phyloP scores from a whole-genome alignment of 352 stramenopile species.

The Phytophthora crassamura region DNA sequence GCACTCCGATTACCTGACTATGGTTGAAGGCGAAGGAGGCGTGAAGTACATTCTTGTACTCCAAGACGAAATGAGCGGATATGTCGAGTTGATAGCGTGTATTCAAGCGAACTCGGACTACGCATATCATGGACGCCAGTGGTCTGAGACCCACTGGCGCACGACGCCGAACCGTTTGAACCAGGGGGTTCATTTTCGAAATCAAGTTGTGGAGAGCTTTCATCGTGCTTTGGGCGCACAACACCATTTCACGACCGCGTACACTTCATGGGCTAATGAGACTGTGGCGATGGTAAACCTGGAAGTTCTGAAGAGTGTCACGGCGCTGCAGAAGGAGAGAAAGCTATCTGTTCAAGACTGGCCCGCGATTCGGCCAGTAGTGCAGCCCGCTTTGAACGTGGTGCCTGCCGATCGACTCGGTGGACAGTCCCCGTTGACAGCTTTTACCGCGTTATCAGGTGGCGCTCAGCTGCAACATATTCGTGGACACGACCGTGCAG shows the following conservation, averaged over 20 bases:
- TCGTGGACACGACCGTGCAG: no score
- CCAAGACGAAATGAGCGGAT: constrained; percentile 41
- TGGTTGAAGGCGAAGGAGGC: constrained; percentile 7
- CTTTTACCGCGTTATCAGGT: no score
- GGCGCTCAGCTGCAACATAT: no score
- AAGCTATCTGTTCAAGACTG: not conserved
- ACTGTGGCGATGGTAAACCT: constrained; percentile 6
- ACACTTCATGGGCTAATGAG: not conserved
- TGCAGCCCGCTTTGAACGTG: not conserved
- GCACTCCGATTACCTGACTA: constrained; percentile 42
- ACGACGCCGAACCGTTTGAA: constrained; percentile 3
- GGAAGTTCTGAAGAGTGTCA: not conserved
- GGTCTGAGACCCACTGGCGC: not conserved
- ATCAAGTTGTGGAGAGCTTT: not conserved
- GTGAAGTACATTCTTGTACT: constrained; percentile 35
- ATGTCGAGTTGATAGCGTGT: constrained; percentile 30
- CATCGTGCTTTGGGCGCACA: not conserved
- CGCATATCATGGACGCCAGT: not conserved
- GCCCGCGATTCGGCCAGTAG: not conserved
- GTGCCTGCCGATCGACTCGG: not conserved
- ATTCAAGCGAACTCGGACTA: not conserved
- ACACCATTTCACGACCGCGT: constrained; percentile 5
- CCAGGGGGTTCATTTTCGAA: not conserved
- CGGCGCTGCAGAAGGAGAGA: constrained; percentile 1
- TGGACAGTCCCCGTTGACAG: not conserved